These are phyloP conservation scores for Neonectria faginata DNA, from an alignment of 2,329 filamentous ascomycete genomes.

Conservation along the genomic window DNA sequence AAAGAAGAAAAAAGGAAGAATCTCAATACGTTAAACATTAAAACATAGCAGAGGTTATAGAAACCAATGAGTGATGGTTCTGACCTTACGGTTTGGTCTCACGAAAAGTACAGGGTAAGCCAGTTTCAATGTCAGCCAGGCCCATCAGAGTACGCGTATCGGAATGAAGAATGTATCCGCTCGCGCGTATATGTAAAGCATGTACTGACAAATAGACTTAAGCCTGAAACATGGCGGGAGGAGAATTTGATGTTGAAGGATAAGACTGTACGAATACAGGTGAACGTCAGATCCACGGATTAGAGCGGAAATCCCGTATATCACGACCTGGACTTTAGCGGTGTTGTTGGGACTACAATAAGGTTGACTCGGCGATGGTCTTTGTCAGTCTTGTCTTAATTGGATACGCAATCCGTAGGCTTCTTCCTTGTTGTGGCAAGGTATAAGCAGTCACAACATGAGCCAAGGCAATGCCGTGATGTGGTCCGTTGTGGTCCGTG, in stretches of 20 bases:
- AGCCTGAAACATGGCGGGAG: background rate
- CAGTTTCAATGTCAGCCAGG: background rate
- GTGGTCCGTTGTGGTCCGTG: constrained; percentile 13
- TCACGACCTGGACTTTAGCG: background rate
- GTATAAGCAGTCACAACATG: constrained; percentile 16
- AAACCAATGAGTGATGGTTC: no score
- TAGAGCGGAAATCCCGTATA: background rate
- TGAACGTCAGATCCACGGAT: background rate
- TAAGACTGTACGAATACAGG: no score
- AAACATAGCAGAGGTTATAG: no score
- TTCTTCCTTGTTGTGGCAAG: background rate
- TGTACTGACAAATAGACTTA: background rate
- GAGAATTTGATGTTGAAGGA: background rate
- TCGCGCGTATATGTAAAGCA: background rate
- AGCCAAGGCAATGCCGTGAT: constrained; percentile 24
- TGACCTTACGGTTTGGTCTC: background rate
- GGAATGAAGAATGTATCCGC: background rate
- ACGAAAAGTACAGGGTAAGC: background rate
- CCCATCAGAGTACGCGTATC: background rate
- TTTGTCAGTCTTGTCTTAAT: background rate
- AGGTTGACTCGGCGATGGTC: background rate
- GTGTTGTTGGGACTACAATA: background rate
- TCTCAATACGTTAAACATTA: no score
- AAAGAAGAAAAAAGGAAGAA: no score
- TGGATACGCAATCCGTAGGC: background rate